These are phyloP conservation scores for Xylariaceae sp. DNA, from an alignment of 2,329 filamentous ascomycete species.

Conservation along the genomic window DNA sequence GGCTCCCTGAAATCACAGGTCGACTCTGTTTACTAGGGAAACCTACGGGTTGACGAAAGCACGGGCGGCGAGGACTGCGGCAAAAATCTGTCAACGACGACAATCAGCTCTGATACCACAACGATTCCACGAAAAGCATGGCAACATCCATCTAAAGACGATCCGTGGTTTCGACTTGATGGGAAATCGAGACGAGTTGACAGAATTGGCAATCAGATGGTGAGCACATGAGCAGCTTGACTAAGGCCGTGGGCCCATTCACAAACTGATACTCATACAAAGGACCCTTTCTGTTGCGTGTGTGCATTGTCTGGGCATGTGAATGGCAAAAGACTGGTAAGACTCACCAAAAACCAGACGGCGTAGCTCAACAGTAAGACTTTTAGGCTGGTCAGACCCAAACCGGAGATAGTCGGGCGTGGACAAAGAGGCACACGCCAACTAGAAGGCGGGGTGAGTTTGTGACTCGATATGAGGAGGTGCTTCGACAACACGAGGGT, in stretches of 20 bases:
- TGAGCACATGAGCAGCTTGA: background rate
- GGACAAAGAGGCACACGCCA: background rate
- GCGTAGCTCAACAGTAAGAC: background rate
- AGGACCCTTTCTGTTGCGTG: background rate
- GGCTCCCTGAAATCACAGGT: background rate
- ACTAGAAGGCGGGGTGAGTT: background rate
- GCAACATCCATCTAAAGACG: background rate
- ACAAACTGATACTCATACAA: background rate
- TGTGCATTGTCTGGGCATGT: background rate
- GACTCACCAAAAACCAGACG: constrained; percentile 5
- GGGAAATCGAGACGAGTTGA: background rate
- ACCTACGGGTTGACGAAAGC: background rate
- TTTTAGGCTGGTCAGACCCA: background rate
- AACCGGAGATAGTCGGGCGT: background rate
- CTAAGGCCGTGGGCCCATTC: background rate
- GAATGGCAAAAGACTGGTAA: background rate
- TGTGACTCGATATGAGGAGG: constrained; percentile 4
- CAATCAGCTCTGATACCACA: constrained; percentile 3
- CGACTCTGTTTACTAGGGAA: background rate
- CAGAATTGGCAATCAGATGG: background rate
- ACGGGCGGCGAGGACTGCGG: background rate
- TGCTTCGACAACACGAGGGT: background rate
- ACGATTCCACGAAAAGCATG: background rate
- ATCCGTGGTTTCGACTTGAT: background rate
- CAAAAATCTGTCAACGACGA: background rate